Base-by-base conservation (phyloP, 495 filamentous ascomycete species). In the Penicillium paradoxum region DNA sequence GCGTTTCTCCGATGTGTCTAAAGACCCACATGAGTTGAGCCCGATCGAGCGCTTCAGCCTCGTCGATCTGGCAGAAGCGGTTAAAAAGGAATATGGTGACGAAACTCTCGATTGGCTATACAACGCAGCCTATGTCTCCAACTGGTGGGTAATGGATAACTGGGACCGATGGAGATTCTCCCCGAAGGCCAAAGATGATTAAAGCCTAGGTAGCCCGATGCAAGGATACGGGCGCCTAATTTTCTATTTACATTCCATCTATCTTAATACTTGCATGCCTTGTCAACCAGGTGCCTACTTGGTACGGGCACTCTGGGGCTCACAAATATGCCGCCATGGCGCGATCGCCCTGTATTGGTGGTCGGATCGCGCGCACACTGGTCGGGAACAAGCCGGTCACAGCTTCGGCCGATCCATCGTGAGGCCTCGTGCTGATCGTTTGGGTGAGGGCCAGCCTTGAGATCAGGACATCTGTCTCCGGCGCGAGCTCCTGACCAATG, bases 81-180 rank as follows among this genome's bases (percentile, higher is more conserved):
- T 79, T 27, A 41, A 61, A 29, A 58, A 58, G 24, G 47, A 54
- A 10, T 71, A 74, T 38, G 72, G 68, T 5, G 52, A 71, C 0
- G 73, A 74, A 1, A 65, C 59, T 13, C 64, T 73, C 6, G 45
- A 64, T 13, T 79, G 73, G 73, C 59, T 75, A 4, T 66, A 68
- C 40, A 68, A 77, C 24, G 76, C 74, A 3, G 70, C 72, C 17
- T 68, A 73, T 37, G 62, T 76, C 29, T 55, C 66, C 17, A 65
- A 73, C 27, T 76, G 73, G 73, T 74, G 69, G 67, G 67, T 78
- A 22, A 51, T 50, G 32, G 72, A 78, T 43, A 73, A 73, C 55
- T 70, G 68, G 66, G 50, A 54, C 18, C 65, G 63, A 17, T 69
- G 49, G 49, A 33, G 29, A 13, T 51, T 18, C 38, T 42, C 49